Evolutionary conservation across 2,329 filamentous ascomycete species (phyloP).

Genomic region (Xylaria sp.): DNA sequence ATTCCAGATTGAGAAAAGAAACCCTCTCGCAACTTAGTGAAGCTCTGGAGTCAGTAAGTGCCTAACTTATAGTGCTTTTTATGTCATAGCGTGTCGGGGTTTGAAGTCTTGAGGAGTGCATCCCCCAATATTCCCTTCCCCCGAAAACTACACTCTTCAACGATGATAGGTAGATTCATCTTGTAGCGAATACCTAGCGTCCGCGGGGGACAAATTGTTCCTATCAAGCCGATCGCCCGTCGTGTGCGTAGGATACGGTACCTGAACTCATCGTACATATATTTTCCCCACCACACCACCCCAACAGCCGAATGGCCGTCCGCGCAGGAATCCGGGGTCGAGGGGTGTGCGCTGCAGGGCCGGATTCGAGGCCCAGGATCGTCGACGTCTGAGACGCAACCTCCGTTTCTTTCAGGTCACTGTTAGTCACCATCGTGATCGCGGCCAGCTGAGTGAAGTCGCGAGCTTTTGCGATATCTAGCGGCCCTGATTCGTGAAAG

Average conservation of each 20-base stretch:
- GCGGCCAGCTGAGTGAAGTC: not conserved
- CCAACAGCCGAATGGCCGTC: constrained; percentile 6
- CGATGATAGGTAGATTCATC: not conserved
- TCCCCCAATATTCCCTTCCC: too few relatives aligned
- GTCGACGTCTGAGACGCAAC: constrained; percentile 7
- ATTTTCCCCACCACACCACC: constrained; percentile 16
- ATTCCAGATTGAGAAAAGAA: not conserved
- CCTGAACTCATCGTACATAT: constrained; percentile 27
- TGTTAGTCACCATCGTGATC: constrained; percentile 30
- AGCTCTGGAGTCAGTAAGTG: not conserved
- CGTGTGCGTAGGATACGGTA: not conserved
- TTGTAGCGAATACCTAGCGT: not conserved
- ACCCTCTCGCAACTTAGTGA: not conserved
- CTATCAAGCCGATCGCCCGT: constrained; percentile 6
- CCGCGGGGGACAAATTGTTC: constrained; percentile 12
- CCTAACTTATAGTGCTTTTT: not conserved
- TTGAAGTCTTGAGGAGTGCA: too few relatives aligned
- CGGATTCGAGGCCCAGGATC: constrained; percentile 17
- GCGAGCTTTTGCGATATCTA: not conserved
- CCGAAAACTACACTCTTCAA: too few relatives aligned
- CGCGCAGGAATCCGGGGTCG: constrained; percentile 15
- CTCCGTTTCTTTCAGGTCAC: constrained; percentile 29
- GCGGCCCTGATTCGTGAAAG: not conserved
- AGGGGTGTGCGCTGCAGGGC: constrained; percentile 11
- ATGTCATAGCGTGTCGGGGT: not conserved